Evolutionary conservation across 139 green algal species (phyloP).

Genomic region (Coccomyxa sp.): DNA sequence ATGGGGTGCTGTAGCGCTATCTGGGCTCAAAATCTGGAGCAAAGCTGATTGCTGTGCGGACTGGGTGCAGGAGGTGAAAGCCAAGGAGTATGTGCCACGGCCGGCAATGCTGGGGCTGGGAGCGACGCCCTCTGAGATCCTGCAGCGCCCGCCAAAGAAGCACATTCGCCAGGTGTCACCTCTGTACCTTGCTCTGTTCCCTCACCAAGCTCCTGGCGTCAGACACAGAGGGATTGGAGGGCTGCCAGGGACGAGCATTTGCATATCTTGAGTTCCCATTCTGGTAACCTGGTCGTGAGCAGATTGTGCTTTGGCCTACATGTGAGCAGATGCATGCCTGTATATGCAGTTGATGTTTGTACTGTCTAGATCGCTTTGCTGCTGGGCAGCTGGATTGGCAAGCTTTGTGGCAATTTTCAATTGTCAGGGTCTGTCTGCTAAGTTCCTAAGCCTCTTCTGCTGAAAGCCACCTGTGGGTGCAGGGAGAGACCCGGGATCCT

Average conservation of each 20-base stretch:
- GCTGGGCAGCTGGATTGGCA: not conserved
- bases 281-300: not conserved
- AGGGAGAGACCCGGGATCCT: constrained; percentile 12
- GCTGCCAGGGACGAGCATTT: not conserved
- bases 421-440: too few species aligned
- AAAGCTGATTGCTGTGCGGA: not conserved
- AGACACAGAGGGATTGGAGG: not conserved
- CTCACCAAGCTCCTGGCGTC: not conserved
- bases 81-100: constrained; percentile 57
- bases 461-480: not conserved
- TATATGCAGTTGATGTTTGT: too few species aligned
- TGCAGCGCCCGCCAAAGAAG: not conserved
- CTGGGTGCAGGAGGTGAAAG: constrained; percentile 17
- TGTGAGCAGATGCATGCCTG: too few species aligned
- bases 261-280: not conserved
- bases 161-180: not conserved
- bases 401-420: not conserved
- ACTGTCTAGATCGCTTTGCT: too few species aligned
- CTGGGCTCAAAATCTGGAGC: too few species aligned
- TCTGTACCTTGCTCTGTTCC: not conserved
- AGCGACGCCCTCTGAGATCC: constrained; percentile 35
- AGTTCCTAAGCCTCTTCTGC: too few species aligned
- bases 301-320: too few species aligned
- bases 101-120: constrained; percentile 67
- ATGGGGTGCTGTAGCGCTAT: too few species aligned